Base-by-base conservation (phyloP, 352 stramenopile species). In the Phytopythium kandeliae region DNA sequence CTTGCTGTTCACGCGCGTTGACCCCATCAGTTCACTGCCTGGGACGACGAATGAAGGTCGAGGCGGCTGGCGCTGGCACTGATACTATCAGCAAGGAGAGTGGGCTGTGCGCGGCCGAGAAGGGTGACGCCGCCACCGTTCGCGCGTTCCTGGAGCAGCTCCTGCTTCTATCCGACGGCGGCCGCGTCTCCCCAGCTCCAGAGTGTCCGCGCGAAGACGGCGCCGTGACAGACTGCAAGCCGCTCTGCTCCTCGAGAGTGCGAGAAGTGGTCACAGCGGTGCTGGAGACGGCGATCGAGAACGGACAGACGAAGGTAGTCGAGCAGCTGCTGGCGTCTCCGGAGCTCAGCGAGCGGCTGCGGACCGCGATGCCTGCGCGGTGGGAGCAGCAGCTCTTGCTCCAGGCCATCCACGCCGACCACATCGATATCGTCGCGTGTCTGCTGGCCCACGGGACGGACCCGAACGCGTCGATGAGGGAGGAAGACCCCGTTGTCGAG, bases 351-450 rank as follows among this genome's bases (percentile, higher is more conserved):
- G 26, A 21, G 22, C 26, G 43, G 10, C 24, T 49, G 22, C 22
- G n/a, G 1, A 22, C 30, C 11, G 26, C 17, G 1, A 21, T 49
- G 43, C 4, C 24, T 13, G 16, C 43, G 3, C 24, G 26, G 5
- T 38, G 43, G 43, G 12, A 37, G 43, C 43, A 49, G 28, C 25
- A 36, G 19, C 40, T 65, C 22, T 41, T 65, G 10, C 7, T 38
- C 6, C 40, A 69, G 3, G 48, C 58, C 25, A 41, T 54, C 15
- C 60, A 69, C 33, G 36, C 26, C 13, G 43, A 49, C 43, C 19
- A 49, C n/a, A 22, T 26, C n/a, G 43, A 49, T 17, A 19, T 49
- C 26, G 30, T 19, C 41, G 10, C 31, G 53, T 19, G 38, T 33
- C 30, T 42, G 42, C 28, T 49, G 43, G 26, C 22, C 4, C 26